Evolutionary conservation across 2,329 filamentous ascomycete species (phyloP).

Genomic region (Cordyceps cicadae): DNA sequence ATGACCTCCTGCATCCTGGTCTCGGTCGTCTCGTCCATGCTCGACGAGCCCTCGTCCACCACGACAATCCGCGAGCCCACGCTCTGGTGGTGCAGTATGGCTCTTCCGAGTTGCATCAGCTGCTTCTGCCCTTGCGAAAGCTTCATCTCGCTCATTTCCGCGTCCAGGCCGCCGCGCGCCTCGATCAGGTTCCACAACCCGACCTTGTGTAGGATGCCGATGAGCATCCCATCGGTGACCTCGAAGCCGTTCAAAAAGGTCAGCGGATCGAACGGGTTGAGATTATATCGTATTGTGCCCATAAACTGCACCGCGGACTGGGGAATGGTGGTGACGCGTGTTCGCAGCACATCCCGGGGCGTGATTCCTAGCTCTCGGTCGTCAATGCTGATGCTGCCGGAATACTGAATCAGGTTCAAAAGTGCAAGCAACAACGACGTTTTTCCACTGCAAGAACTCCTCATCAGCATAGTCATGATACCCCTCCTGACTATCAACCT

Average conservation of each 20-base stretch:
- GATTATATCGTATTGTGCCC: slow-evolving; percentile 1
- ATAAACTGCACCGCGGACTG: slow-evolving; percentile 17
- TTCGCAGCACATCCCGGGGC: slow-evolving; percentile 14
- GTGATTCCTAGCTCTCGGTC: not conserved
- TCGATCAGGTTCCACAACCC: slow-evolving; percentile 10
- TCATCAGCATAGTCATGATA: not conserved
- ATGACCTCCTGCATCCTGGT: slow-evolving; percentile 8
- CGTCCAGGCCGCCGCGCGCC: slow-evolving; percentile 9
- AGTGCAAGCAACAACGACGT: not conserved
- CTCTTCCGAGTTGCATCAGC: slow-evolving; percentile 13
- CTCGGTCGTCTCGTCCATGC: slow-evolving; percentile 30
- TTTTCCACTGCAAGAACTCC: slow-evolving; percentile 1
- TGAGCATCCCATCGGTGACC: not conserved
- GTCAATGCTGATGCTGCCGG: slow-evolving; percentile 10
- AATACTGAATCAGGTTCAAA: not conserved
- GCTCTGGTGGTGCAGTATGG: slow-evolving; percentile 17
- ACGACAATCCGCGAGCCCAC: not conserved
- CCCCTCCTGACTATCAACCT: not conserved
- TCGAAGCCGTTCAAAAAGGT: not conserved
- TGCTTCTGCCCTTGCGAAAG: slow-evolving; percentile 14
- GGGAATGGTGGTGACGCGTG: slow-evolving; percentile 20
- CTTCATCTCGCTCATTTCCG: not conserved
- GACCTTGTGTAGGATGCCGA: slow-evolving; percentile 8
- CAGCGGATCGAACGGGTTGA: not conserved
- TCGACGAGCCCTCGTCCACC: not conserved